phyloP scores from a whole-genome alignment of 306 rosid genomes.

The Pueraria montana region DNA sequence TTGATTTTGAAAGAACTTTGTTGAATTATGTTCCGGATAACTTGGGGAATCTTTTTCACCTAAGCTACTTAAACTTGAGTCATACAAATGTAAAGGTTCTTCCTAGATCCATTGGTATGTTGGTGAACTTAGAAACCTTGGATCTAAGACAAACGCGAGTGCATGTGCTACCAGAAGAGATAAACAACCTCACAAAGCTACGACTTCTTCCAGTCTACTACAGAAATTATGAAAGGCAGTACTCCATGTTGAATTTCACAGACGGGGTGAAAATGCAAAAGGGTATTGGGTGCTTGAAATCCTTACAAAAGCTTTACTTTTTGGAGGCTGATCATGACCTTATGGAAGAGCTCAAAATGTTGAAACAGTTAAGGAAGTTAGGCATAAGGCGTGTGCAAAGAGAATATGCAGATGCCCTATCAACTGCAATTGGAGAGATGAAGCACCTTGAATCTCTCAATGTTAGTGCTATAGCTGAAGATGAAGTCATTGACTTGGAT shows the following conservation, averaged over 20 bases:
- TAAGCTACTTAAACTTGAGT: slow-evolving; percentile 41
- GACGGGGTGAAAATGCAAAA: slow-evolving; percentile 27
- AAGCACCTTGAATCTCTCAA: slow-evolving; percentile 28
- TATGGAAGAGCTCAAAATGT: slow-evolving; percentile 34
- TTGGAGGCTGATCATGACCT: slow-evolving; percentile 39
- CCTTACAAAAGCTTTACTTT: slow-evolving; percentile 45
- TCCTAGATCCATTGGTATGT: slow-evolving; percentile 41
- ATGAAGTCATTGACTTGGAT: slow-evolving; percentile 45
- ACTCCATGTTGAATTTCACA: slow-evolving; percentile 12
- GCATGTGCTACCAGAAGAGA: slow-evolving; percentile 40
- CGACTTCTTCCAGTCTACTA: no score
- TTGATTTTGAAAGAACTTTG: slow-evolving; percentile 22
- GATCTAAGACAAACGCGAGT: slow-evolving; percentile 42
- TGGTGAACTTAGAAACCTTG: slow-evolving; percentile 44
- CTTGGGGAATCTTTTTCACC: slow-evolving; percentile 35
- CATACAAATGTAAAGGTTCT: slow-evolving; percentile 36
- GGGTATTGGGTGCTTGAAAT: slow-evolving; percentile 28
- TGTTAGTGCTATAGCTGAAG: neutral
- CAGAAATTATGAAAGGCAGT: neutral
- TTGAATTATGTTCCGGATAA: slow-evolving; percentile 26
- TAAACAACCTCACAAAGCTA: slow-evolving; percentile 36
- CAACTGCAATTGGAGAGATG: slow-evolving; percentile 43
- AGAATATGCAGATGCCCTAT: slow-evolving; percentile 34
- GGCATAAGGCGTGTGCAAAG: slow-evolving; percentile 24
- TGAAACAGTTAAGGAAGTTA: slow-evolving; percentile 44